Percentiles rank a stretch among this genome's conserved stretches.
Conservation (phyloP, 1,139 yeast species). For the Kodamaea sp. region DNA sequence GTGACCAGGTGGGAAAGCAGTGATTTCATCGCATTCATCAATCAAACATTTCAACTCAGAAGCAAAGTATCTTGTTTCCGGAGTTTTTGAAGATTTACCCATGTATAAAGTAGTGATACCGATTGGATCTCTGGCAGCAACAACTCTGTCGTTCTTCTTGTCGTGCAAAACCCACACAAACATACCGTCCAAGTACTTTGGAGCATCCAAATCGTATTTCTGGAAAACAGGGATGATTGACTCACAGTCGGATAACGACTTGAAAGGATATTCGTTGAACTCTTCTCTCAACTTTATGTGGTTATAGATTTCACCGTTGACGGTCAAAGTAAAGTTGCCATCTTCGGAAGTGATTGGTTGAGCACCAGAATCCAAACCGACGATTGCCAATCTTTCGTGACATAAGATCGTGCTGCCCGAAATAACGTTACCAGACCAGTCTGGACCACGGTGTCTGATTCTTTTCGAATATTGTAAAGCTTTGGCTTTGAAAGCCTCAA, state of each 20-base stretch:
- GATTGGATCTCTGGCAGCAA: slow-evolving; percentile 98
- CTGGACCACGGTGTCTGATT: slow-evolving; percentile 98
- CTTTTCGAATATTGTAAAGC: slow-evolving; percentile 88
- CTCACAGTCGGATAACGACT: slow-evolving; percentile 94
- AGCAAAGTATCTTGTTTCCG: slow-evolving; percentile 82
- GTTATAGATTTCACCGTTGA: slow-evolving; percentile 97
- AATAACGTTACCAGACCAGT: slow-evolving; percentile 90
- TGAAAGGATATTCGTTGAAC: slow-evolving; percentile 67
- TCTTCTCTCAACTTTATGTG: slow-evolving; percentile 84
- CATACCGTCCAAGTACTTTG: slow-evolving; percentile 95
- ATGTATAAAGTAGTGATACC: slow-evolving; percentile 95
- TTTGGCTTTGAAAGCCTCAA: slow-evolving; percentile 75
- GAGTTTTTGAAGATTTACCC: slow-evolving; percentile 74
- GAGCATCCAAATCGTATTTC: slow-evolving; percentile 86
- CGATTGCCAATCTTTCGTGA: slow-evolving; percentile 95
- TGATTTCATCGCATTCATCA: slow-evolving; percentile 89
- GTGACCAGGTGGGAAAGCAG: slow-evolving; percentile 98
- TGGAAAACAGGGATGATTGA: slow-evolving; percentile 89
- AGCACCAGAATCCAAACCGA: slow-evolving; percentile 94
- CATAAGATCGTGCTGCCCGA: slow-evolving; percentile 77
- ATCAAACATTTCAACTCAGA: slow-evolving; percentile 90
- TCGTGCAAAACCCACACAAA: slow-evolving; percentile 94
- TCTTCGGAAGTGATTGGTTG: slow-evolving; percentile 90
- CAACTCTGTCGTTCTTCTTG: slow-evolving; percentile 73
- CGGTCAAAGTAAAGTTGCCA: slow-evolving; percentile 70